A percentile compares a stretch with the other conserved stretches of the same genome.
These are phyloP conservation scores for Prunella vulgaris DNA, from an alignment of 257 asterid genomes.

Conservation along the genomic window DNA sequence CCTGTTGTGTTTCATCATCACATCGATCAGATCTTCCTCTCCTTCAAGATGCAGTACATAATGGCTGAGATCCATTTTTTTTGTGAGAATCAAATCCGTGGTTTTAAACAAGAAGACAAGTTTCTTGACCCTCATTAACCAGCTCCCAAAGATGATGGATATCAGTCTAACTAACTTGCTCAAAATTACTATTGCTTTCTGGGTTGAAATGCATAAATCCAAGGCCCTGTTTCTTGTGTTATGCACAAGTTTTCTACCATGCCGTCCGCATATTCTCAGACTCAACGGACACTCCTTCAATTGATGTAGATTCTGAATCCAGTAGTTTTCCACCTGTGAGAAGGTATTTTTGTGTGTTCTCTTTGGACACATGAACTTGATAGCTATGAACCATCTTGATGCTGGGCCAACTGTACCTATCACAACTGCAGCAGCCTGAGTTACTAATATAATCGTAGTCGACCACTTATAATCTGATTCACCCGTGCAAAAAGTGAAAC, in stretches of 20 bases:
- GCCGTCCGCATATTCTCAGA: slow-evolving; percentile 35
- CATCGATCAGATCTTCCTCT: slow-evolving; percentile 58
- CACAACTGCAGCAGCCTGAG: slow-evolving; percentile 53
- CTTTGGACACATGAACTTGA: slow-evolving; percentile 56
- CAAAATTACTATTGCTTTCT: slow-evolving; percentile 45
- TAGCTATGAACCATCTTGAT: slow-evolving; percentile 55
- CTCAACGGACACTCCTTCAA: slow-evolving; percentile 54
- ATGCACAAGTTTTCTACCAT: slow-evolving; percentile 43
- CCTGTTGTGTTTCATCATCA: slow-evolving; percentile 47
- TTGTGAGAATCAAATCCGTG: slow-evolving; percentile 6
- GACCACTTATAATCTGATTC: slow-evolving; percentile 85
- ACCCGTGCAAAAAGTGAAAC: slow-evolving; percentile 57
- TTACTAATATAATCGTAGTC: slow-evolving; percentile 39
- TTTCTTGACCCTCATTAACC: slow-evolving; percentile 27
- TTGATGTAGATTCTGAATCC: slow-evolving; percentile 42
- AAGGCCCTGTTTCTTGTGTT: slow-evolving; percentile 31
- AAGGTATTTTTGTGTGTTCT: slow-evolving; percentile 19
- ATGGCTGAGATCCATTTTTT: slow-evolving; percentile 43
- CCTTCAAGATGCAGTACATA: slow-evolving; percentile 77
- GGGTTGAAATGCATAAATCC: slow-evolving; percentile 43
- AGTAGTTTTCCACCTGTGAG: slow-evolving; percentile 47
- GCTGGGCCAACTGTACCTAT: slow-evolving; percentile 73
- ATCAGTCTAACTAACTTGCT: slow-evolving; percentile 56
- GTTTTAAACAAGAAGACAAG: slow-evolving; percentile 28
- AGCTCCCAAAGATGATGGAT: slow-evolving; percentile 37